These are phyloP conservation scores for Xerocomus amazonicus DNA, from an alignment of 1,284 basidiomycete species.

Conservation along the genomic window DNA sequence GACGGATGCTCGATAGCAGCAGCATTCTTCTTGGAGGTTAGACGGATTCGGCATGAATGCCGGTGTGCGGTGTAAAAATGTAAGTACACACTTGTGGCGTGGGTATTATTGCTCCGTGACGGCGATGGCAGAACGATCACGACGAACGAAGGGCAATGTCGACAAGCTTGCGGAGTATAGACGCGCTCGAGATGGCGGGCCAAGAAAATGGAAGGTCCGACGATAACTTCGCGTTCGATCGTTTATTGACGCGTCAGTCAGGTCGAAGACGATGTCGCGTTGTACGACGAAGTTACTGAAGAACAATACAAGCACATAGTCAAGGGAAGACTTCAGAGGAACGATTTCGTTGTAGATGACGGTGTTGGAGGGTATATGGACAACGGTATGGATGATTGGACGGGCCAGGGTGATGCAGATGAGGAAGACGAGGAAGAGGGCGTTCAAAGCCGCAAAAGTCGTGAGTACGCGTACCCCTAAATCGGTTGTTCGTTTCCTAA, in stretches of 20 bases:
- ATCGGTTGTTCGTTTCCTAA: not conserved
- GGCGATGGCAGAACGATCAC: conserved; percentile 31
- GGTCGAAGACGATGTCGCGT: conserved; percentile 63
- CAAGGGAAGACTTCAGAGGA: conserved; percentile 77
- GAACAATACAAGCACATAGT: conserved; percentile 89
- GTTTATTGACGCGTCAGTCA: conserved; percentile 27
- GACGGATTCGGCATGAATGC: conserved; percentile 11
- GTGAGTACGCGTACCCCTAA: conserved; percentile 32
- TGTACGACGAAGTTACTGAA: conserved; percentile 94
- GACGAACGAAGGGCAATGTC: conserved; percentile 37
- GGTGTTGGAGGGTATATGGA: conserved; percentile 92
- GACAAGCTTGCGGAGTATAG: conserved; percentile 51
- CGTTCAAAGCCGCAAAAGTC: conserved; percentile 37
- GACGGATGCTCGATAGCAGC: conserved; percentile 19
- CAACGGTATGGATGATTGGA: conserved; percentile 95
- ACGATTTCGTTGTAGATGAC: conserved; percentile 97
- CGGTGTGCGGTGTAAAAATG: conserved; percentile 24
- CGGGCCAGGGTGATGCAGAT: conserved; percentile 47
- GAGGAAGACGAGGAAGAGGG: conserved; percentile 40
- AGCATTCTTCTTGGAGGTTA: conserved; percentile 14
- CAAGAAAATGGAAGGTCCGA: conserved; percentile 45
- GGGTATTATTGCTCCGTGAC: conserved; percentile 13
- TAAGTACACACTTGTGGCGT: conserved; percentile 29
- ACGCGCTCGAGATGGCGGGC: conserved; percentile 46
- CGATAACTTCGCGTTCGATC: not conserved